Conservation (phyloP, 345 rosid genomes). For the Rhizophora mangle region DNA sequence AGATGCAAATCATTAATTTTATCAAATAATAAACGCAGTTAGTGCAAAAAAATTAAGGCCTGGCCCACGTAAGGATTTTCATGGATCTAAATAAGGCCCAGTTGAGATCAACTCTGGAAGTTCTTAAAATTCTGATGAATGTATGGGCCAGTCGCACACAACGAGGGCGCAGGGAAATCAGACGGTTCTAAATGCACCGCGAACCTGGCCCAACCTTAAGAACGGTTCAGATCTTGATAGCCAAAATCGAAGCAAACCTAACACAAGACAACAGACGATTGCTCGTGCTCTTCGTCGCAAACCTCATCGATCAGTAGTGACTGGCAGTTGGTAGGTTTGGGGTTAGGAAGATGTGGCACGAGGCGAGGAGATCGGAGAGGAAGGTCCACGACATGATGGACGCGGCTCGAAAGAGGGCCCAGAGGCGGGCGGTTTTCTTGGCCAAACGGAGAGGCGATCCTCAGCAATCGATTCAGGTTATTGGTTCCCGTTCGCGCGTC, state of each 20-base stretch:
- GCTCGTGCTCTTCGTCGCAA: neutral
- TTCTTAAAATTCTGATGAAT: too few relatives aligned
- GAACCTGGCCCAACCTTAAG: too few relatives aligned
- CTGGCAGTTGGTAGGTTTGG: conserved; percentile 6
- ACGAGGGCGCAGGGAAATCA: too few relatives aligned
- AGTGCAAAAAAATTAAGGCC: too few relatives aligned
- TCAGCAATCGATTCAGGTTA: conserved; percentile 78
- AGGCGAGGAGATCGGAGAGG: conserved; percentile 96
- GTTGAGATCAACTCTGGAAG: too few relatives aligned
- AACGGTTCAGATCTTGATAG: too few relatives aligned
- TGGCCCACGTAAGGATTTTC: too few relatives aligned
- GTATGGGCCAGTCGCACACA: too few relatives aligned
- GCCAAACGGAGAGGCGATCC: conserved; percentile 97
- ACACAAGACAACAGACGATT: neutral
- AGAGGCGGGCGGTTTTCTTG: conserved; percentile 75
- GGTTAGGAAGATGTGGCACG: conserved; percentile 85
- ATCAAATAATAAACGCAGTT: too few relatives aligned
- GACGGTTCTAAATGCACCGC: too few relatives aligned
- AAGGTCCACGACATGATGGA: conserved; percentile 99
- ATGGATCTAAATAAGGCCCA: too few relatives aligned
- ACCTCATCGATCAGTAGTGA: neutral
- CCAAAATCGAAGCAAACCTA: neutral
- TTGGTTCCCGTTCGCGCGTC: conserved; percentile 63
- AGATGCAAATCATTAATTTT: too few relatives aligned
- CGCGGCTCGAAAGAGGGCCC: conserved; percentile 97